Percentiles rank a stretch among this genome's conserved stretches.
phyloP scores from a whole-genome alignment of 305 asterid genomes.

The Solanum chacoense region DNA sequence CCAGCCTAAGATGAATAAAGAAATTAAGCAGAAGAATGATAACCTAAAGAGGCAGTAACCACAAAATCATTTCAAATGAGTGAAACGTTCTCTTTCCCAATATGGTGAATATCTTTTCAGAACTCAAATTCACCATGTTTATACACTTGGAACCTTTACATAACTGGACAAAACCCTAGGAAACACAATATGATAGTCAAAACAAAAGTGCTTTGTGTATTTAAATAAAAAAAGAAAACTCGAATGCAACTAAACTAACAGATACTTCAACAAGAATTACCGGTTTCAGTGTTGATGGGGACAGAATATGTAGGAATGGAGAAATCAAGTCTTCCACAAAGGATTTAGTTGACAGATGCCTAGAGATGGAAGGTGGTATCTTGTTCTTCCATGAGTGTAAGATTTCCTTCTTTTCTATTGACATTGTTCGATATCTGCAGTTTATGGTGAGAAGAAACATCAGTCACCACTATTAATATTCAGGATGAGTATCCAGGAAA shows the following conservation, averaged over 20 bases:
- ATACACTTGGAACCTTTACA: background rate
- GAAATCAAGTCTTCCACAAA: constrained; percentile 78
- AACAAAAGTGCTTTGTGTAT: background rate
- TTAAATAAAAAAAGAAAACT: background rate
- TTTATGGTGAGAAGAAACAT: constrained; percentile 4
- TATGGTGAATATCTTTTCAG: background rate
- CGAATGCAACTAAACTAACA: background rate
- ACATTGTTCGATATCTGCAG: constrained; percentile 49
- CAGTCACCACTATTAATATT: background rate
- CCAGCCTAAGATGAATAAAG: background rate
- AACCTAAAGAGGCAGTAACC: background rate
- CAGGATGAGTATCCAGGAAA: background rate
- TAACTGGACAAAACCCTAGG: background rate
- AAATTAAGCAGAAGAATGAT: background rate
- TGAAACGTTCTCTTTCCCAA: background rate
- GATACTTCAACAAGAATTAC: constrained; percentile 29
- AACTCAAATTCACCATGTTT: background rate
- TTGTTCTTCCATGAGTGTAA: constrained; percentile 68
- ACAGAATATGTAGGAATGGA: constrained; percentile 68
- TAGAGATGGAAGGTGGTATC: constrained; percentile 68
- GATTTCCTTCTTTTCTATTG: constrained; percentile 67
- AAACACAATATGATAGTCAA: background rate
- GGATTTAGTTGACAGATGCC: constrained; percentile 78
- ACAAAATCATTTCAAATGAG: background rate
- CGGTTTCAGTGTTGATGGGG: constrained; percentile 86